Conservation (phyloP, 768 basidiomycete species). For the Russula sp. region DNA sequence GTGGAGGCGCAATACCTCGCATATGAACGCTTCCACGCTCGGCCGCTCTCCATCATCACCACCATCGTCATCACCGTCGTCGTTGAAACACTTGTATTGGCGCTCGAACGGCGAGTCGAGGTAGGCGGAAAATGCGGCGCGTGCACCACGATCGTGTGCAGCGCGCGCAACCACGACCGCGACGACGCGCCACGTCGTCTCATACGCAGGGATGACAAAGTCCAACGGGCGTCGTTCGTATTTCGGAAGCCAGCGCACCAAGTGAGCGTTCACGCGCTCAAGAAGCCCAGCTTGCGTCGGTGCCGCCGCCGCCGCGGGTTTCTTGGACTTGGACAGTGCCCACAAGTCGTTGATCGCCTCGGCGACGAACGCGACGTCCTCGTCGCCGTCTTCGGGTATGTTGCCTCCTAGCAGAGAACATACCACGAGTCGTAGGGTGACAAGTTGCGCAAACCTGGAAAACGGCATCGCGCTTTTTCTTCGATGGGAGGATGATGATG, state of each 20-base stretch:
- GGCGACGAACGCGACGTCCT: background rate
- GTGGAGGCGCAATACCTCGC: background rate
- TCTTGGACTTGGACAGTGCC: background rate
- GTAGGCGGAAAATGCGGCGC: background rate
- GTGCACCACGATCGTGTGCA: background rate
- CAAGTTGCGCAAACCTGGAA: background rate
- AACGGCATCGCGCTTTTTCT: background rate
- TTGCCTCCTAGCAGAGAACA: background rate
- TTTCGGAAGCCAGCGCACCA: background rate
- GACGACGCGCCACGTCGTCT: background rate
- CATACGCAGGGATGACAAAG: background rate
- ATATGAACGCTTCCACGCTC: background rate
- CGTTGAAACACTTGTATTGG: background rate
- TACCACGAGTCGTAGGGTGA: background rate
- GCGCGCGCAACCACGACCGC: background rate
- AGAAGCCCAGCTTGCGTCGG: background rate
- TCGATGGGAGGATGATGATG: background rate
- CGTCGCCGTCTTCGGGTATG: background rate
- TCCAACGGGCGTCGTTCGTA: background rate
- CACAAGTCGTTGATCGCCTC: background rate
- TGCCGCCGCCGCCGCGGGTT: background rate
- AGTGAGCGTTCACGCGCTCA: background rate
- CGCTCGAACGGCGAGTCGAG: background rate
- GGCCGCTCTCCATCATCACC: background rate
- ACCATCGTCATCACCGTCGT: background rate